Conservation (phyloP, 2,329 filamentous ascomycete species). For the Aureobasidium musti region DNA sequence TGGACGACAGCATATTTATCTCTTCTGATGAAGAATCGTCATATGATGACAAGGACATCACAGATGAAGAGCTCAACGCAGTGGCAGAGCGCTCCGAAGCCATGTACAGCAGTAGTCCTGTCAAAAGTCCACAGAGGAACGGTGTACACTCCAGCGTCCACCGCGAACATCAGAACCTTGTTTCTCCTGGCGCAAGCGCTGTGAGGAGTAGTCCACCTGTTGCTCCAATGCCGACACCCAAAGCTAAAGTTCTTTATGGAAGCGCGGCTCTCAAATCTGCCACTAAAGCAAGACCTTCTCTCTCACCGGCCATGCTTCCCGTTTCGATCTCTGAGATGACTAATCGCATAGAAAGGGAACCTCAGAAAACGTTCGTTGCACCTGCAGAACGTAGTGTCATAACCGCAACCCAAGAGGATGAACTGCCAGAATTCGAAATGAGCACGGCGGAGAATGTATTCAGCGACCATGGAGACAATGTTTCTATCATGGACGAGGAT, state of each 20-base stretch:
- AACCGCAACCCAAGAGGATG: background rate
- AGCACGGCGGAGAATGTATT: background rate
- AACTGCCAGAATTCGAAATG: background rate
- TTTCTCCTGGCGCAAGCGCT: background rate
- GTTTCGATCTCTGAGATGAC: background rate
- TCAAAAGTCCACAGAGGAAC: background rate
- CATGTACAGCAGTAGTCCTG: slow-evolving; percentile 25
- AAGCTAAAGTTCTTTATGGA: background rate
- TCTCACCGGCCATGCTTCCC: background rate
- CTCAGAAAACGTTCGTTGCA: background rate
- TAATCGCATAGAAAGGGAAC: background rate
- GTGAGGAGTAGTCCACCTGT: slow-evolving; percentile 20
- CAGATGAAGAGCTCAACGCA: slow-evolving; percentile 25
- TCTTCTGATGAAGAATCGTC: slow-evolving; percentile 28
- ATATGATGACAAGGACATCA: slow-evolving; percentile 28
- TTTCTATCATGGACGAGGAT: background rate
- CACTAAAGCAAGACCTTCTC: background rate
- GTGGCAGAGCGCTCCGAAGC: slow-evolving; percentile 9
- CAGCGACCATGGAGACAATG: slow-evolving; percentile 4
- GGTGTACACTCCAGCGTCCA: background rate
- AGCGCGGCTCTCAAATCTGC: background rate
- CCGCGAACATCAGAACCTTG: background rate
- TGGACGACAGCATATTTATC: slow-evolving; percentile 16
- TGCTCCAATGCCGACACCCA: background rate
- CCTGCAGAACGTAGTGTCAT: background rate